Evolutionary conservation across 1,284 basidiomycete species (phyloP).

Genomic region (Cystobasidiaceae sp.): DNA sequence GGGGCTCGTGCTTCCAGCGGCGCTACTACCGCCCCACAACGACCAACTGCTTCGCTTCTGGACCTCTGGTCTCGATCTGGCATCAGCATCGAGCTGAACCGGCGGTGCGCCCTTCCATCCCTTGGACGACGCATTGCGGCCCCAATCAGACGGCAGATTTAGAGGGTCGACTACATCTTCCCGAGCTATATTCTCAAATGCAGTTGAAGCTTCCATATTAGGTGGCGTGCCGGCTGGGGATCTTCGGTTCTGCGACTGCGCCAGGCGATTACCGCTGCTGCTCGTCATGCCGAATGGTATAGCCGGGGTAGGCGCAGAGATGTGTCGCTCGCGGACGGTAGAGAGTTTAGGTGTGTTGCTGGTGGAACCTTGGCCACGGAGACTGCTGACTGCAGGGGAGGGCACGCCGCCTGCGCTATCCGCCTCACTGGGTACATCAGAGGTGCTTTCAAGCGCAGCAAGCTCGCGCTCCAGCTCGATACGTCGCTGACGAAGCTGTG

Average conservation of each 20-base stretch:
- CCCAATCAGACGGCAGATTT: conserved; percentile 19
- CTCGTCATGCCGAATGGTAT: no score
- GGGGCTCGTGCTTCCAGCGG: background rate
- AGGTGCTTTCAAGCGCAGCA: conserved; percentile 5
- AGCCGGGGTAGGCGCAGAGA: conserved; percentile 15
- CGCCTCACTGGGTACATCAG: background rate
- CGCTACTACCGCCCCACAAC: conserved; percentile 2
- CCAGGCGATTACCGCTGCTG: no score
- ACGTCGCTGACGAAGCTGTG: conserved; percentile 24
- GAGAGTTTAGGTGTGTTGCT: background rate
- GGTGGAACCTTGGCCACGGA: background rate
- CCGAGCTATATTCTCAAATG: conserved; percentile 10
- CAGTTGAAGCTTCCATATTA: conserved; percentile 9
- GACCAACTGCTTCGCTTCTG: conserved; percentile 14
- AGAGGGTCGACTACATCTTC: conserved; percentile 18
- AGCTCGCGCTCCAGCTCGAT: conserved; percentile 26
- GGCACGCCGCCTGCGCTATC: background rate
- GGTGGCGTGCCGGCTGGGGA: background rate
- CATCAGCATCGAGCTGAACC: background rate
- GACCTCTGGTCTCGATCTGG: background rate
- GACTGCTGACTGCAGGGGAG: background rate
- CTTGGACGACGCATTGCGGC: background rate
- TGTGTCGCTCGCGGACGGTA: conserved; percentile 17
- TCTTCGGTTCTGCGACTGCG: no score
- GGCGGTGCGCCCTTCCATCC: conserved; percentile 25